Evolutionary conservation across 2,329 filamentous ascomycete genomes (phyloP).

Genomic region (Epichloe typhina): DNA sequence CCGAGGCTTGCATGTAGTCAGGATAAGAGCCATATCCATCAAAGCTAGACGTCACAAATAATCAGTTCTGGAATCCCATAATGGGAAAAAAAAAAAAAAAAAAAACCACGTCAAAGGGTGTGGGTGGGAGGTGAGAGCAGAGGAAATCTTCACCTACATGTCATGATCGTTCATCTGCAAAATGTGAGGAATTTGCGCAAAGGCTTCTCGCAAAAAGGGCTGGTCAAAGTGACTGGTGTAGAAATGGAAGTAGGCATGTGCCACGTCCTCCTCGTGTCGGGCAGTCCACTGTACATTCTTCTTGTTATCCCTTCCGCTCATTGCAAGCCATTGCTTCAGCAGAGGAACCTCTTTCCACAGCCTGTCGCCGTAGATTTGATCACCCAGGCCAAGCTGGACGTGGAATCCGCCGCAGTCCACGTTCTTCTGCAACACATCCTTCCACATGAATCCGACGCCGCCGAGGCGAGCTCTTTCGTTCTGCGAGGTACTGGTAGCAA

Average conservation of each 20-base stretch:
- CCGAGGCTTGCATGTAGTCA: slow-evolving; percentile 94
- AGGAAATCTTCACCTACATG: slow-evolving; percentile 52
- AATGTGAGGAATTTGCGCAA: slow-evolving; percentile 92
- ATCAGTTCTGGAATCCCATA: background rate
- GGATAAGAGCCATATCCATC: slow-evolving; percentile 96
- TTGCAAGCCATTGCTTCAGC: slow-evolving; percentile 87
- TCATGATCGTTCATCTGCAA: slow-evolving; percentile 93
- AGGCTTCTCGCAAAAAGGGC: slow-evolving; percentile 84
- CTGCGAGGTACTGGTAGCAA: slow-evolving; percentile 73
- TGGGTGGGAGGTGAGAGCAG: too few relatives aligned
- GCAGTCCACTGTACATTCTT: slow-evolving; percentile 88
- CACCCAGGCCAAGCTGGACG: slow-evolving; percentile 78
- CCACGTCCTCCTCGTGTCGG: slow-evolving; percentile 87
- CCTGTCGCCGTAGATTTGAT: slow-evolving; percentile 90
- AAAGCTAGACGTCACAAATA: slow-evolving; percentile 46
- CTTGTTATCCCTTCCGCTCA: slow-evolving; percentile 83
- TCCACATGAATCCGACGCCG: slow-evolving; percentile 95
- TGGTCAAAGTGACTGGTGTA: slow-evolving; percentile 98
- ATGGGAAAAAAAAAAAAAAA: background rate
- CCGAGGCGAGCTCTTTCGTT: slow-evolving; percentile 77
- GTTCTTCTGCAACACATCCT: slow-evolving; percentile 95
- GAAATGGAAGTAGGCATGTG: slow-evolving; percentile 96
- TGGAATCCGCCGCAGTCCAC: slow-evolving; percentile 94
- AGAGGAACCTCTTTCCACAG: slow-evolving; percentile 93
- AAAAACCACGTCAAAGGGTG: background rate